These are phyloP conservation scores for Beta macrorhiza DNA, from an alignment of 179 eudicot species.

Conservation along the genomic window DNA sequence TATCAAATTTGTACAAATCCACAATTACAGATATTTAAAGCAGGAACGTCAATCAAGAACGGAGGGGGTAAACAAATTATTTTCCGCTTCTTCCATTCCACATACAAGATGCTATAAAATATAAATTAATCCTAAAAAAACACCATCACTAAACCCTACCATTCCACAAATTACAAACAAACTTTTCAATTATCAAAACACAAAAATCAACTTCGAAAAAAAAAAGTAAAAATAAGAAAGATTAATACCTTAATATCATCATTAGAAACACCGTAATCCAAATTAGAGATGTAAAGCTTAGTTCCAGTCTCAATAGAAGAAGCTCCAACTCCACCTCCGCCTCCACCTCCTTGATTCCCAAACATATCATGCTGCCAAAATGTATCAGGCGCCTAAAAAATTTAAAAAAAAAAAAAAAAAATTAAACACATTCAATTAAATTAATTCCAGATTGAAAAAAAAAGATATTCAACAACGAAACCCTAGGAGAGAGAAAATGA, in stretches of 20 bases:
- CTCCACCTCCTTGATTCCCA: slow-evolving; percentile 37
- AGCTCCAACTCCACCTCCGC: slow-evolving; percentile 31
- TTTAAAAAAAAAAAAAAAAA: not conserved
- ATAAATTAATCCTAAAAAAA: no score
- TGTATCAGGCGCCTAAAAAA: slow-evolving; percentile 46
- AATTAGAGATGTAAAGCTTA: slow-evolving; percentile 58
- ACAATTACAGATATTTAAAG: no score
- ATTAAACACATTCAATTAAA: not conserved
- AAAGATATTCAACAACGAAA: not conserved
- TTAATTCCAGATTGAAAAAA: not conserved
- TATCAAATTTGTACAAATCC: no score
- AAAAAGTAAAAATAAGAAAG: not conserved
- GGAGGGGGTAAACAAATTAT: no score
- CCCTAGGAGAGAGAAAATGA: not conserved
- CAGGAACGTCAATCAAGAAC: no score
- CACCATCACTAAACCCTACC: no score
- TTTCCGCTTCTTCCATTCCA: no score
- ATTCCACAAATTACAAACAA: no score
- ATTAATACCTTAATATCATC: slow-evolving; percentile 56
- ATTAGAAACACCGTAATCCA: slow-evolving; percentile 69
- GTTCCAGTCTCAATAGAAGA: slow-evolving; percentile 65
- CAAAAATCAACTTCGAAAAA: not conserved
- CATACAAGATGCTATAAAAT: no score
- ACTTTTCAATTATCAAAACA: not conserved
- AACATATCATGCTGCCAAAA: slow-evolving; percentile 65